Evolutionary conservation across 148 eudicot species (phyloP), one percentile per base, ranked within the genome.

Genomic region (Camellia granthamiana): DNA sequence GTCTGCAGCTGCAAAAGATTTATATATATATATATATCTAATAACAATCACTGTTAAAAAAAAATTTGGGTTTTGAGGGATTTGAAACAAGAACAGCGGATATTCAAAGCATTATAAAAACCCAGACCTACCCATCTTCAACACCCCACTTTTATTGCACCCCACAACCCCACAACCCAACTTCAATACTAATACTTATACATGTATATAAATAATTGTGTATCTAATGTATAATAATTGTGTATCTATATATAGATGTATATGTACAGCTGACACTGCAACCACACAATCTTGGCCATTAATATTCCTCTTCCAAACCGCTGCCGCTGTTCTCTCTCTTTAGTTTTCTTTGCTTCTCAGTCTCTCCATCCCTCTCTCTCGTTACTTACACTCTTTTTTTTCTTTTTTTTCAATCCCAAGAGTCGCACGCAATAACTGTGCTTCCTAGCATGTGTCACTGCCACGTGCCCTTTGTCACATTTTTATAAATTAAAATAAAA

Each of bases 281-380:
- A 85, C 66, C 84, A 75, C 59, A 82, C 88, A 84, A 82, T 63
- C 80, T 78, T 80, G 75, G 69, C 77, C 86, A 79, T 88, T 88
- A 84, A 86, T 84, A 78, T 82, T 82, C 74, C 80, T 54, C 63
- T 6, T 54, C 43, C 51, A 52, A 64, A 43, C 64, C 78, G 30
- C 67, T 44, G 74, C 69, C 14, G 21, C 54, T 68, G 4, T 7
- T 16, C 60, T 63, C 42, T 54, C 47, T 43, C 64, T 52, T 5
- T 10, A 59, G 49, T 47, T 81, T 81, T 76, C 69, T 81, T 79
- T 80, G 74, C 81, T 83, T 85, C 81, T 65, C 83, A 73, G 80
- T 77, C 69, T 60, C 59, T 63, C 58, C 78, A 67, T 59, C 51
- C 9, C 16, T n/a, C 10, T 54, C 2, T 69, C 43, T 14, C 51